These are phyloP conservation scores for Lepidium africanum DNA, from an alignment of 345 rosid genomes.

Conservation along the genomic window DNA sequence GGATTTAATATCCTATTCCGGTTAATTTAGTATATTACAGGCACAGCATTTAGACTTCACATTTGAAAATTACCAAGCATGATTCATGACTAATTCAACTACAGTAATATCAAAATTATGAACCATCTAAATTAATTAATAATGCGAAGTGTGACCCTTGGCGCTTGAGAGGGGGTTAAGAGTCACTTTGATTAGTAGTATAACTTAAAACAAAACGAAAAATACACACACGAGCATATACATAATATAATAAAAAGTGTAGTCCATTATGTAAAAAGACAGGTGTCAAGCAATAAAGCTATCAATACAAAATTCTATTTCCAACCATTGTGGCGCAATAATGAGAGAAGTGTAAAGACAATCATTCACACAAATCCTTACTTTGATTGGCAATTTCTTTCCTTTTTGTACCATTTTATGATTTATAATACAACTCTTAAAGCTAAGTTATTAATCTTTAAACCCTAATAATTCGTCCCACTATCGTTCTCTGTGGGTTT, in stretches of 20 bases:
- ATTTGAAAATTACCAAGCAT: too few relatives aligned
- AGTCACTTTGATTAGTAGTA: constrained; percentile 1
- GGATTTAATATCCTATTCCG: too few relatives aligned
- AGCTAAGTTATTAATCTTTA: not conserved
- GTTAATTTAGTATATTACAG: too few relatives aligned
- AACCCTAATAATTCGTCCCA: constrained; percentile 31
- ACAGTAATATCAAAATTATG: not conserved
- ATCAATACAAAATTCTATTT: constrained; percentile 26
- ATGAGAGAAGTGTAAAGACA: constrained; percentile 37
- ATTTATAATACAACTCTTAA: constrained; percentile 1
- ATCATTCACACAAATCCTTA: constrained; percentile 38
- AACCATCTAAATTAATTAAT: not conserved
- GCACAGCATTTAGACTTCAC: not conserved
- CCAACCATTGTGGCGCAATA: constrained; percentile 22
- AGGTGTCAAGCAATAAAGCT: constrained; percentile 52
- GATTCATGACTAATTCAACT: constrained; percentile 13
- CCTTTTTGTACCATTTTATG: not conserved
- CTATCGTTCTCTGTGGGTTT: constrained; percentile 1
- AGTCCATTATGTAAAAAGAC: constrained; percentile 23
- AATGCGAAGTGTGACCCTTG: constrained; percentile 18
- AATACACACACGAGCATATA: constrained; percentile 13
- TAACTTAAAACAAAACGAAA: not conserved
- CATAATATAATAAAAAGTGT: not conserved
- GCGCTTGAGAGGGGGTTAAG: constrained; percentile 3
- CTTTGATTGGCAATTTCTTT: constrained; percentile 37